Base-by-base conservation (phyloP, 805 yeast genomes). In the Candida maris region DNA sequence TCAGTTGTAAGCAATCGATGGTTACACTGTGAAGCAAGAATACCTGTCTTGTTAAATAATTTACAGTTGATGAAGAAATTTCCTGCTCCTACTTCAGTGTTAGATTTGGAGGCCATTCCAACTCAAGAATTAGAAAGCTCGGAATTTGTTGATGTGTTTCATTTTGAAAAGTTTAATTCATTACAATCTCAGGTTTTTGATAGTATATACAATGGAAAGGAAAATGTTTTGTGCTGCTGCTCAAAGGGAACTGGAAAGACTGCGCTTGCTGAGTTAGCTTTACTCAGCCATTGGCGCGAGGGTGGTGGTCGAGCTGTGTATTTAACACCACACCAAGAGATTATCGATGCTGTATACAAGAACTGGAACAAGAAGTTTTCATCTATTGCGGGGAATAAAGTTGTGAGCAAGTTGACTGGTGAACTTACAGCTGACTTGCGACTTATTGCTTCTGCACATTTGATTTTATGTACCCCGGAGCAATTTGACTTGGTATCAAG, bases 181-280 rank as follows among this genome's bases (percentile, higher is more conserved):
- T 65, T 84, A 33, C 95, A 89, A 59, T 73, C 88, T 0, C 91
- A 85, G 47, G 75, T 71, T 0, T 84, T 83, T 56, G 73, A 73
- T 6, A 38, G 79, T 0, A 51, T 86, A 4, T 83, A 75, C 53
- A 67, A 74, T 26, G 64, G 78, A 1, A 71, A 75, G 40, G 41
- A 45, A 1, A 82, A 70, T 42, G 58, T 79, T 0, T 73, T 88
- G 41, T 59, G 87, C 32, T 93, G 94, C 3, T 68, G 80, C 17
- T 64, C 91, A 0, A 81, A 84, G 47, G 93, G 93, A 1, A 71
- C 79, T 21, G 96, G 94, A 0, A 85, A 84, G 51, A 77, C 86
- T 0, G 70, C 62, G 0, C 62, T 81, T 44, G 91, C 85, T 0
- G 91, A 85, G 51, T 46, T 89, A 30, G 83, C 95, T 0, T 57